Evolutionary conservation across 2,329 filamentous ascomycete genomes (phyloP), one percentile per base, ranked within the genome.

Genomic region (Fusarium lateritium): DNA sequence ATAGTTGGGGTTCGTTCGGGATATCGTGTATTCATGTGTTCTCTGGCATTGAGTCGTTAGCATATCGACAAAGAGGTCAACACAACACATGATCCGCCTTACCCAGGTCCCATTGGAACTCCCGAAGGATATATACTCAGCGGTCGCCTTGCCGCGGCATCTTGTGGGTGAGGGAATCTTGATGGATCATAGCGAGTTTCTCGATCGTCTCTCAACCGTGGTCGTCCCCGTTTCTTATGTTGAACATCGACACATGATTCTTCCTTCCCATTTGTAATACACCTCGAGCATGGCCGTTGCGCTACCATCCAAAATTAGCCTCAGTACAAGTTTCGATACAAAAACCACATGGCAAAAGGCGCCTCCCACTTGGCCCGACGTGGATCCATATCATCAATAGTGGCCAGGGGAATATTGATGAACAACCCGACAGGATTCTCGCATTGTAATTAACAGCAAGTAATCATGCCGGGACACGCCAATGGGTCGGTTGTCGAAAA

Each of bases 151-250:
- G 79, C 76, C 31, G 79, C 77, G 55, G 79, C 76, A 72, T 87
- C 86, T 58, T 81, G 77, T 13, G 81, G 78, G 63, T 83, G 82
- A 45, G 82, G 78, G 61, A 83, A 84, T 60, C 84, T 82, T 4
- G 82, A 76, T 17, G 81, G 76, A 61, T 90, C 88, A 72, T 86
- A 89, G 67, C 88, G 84, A 49, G 84, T 76, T 67, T 91, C 88
- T 71, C 87, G 83, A 62, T 93, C 91, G 75, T 95, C 92, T 73
- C 92, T 88, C 70, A 96, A 82, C 68, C 93, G 86, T 62, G 93
- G 93, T 49, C 93, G 86, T 42, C 93, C 93, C 72, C 93, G 84
- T 78, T 95, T 96, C 79, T 95, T 96, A 79, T 96, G 93, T 75
- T 94, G 91, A 34, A 96, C 92, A 79, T 96, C 93, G 72, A 93